Evolutionary conservation across 768 basidiomycete species (phyloP), one percentile per base, ranked within the genome.

Genomic region (Mycena chlorophos): DNA sequence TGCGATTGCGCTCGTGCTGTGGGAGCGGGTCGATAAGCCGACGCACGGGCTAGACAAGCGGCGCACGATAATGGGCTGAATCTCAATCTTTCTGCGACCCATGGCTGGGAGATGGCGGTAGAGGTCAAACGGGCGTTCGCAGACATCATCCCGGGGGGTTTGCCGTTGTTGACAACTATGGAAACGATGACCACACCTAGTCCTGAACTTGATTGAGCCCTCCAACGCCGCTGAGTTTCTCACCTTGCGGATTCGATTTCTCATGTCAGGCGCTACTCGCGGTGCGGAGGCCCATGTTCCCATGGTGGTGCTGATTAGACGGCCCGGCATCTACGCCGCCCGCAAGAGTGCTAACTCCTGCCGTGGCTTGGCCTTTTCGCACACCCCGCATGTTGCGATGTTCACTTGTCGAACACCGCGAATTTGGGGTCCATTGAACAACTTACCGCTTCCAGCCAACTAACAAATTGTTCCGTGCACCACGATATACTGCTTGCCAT

Each of bases 11-110:
- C 70, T 88, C 86, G 74, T 88, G 85, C 87, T 70, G 67, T 66
- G 27, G 58, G 30, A 29, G 26, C 48, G 47, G 40, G 40, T 42
- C 40, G 22, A 51, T 43, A 23, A 46, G 38, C 22, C 29, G 22
- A 30, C 29, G 14, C 8, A 22, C 13, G 34, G 17, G 17, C 46
- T 23, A 30, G 34, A 34, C 43, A 19, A 23, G 19, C 1, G 46
- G 79, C 86, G 68, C 57, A 88, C 86, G 1, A 83, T 83, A 62
- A 88, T 88, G 64, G 87, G 86, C 64, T 85, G 84, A 48, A 88
- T 88, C 71, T 87, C 87, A 65, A 88, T 88, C 76, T 88, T 88
- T 72, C 87, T 72, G 64, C 86, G 73, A 56, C 86, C 86, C 87
- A 86, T 85, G 29, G 50, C 30, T 4, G 47, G 58, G 51, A 60